These are phyloP conservation scores for Schwanniomyces etchellsii DNA, from an alignment of 1,139 yeast species.

Conservation along the genomic window DNA sequence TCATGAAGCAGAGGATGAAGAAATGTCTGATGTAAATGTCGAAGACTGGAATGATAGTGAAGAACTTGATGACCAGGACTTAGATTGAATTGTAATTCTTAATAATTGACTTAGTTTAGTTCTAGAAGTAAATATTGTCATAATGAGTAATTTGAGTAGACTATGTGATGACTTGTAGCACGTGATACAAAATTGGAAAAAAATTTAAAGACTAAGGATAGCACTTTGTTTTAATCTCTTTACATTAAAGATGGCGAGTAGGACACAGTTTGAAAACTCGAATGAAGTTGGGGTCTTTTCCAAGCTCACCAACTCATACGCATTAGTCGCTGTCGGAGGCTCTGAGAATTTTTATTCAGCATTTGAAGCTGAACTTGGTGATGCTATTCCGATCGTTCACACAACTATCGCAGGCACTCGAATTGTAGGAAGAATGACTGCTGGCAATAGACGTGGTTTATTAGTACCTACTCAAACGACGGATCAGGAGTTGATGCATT, in stretches of 20 bases:
- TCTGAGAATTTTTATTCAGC: constrained; percentile 97
- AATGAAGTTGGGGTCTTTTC: constrained; percentile 98
- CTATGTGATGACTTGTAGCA: background rate
- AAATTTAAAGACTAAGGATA: no score
- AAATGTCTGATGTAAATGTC: constrained; percentile 49
- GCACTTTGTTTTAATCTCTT: no score
- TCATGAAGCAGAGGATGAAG: constrained; percentile 63
- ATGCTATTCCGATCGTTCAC: constrained; percentile 92
- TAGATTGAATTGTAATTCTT: no score
- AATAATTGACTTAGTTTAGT: no score
- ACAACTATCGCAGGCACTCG: constrained; percentile 98
- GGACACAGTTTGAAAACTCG: constrained; percentile 86
- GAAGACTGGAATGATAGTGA: constrained; percentile 52
- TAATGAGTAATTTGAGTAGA: background rate
- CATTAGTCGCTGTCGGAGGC: constrained; percentile 95
- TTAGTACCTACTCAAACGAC: constrained; percentile 97
- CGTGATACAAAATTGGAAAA: constrained; percentile 1
- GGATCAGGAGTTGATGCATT: constrained; percentile 97
- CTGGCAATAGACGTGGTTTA: constrained; percentile 97
- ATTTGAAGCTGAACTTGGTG: constrained; percentile 96
- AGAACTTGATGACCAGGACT: constrained; percentile 46
- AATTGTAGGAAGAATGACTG: constrained; percentile 97
- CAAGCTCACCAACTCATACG: constrained; percentile 93
- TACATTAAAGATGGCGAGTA: constrained; percentile 41
- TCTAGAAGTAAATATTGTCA: no score